These are phyloP conservation scores for Cichorium intybus DNA, from an alignment of 140 eudicot genomes.

Conservation along the genomic window DNA sequence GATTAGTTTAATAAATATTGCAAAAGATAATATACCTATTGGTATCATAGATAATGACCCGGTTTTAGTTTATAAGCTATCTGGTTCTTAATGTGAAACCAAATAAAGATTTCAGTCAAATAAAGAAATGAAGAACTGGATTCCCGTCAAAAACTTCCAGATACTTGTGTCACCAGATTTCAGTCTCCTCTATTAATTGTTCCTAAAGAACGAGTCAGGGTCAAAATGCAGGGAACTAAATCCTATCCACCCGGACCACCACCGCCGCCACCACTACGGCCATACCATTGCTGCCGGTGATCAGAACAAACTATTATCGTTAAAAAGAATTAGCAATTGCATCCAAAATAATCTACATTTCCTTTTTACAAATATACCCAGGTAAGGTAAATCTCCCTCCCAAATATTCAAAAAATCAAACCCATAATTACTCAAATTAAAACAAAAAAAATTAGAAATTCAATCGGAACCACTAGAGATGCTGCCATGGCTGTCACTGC, in stretches of 20 bases:
- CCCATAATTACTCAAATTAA: slow-evolving; percentile 4
- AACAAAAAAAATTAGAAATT: neutral
- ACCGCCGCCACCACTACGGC: neutral
- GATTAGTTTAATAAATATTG: too few species aligned
- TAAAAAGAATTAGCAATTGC: slow-evolving; percentile 4
- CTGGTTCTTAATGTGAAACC: neutral
- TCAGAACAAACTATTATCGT: neutral
- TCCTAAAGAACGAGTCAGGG: neutral
- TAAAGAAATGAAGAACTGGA: neutral
- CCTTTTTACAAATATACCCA: slow-evolving; percentile 33
- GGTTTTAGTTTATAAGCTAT: neutral
- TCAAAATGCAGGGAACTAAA: neutral
- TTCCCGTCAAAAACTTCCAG: slow-evolving; percentile 9
- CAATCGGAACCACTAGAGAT: slow-evolving; percentile 43
- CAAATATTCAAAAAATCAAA: neutral
- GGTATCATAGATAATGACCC: neutral
- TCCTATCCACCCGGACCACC: neutral
- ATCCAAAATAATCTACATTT: slow-evolving; percentile 31
- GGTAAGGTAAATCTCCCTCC: neutral
- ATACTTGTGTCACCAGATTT: neutral
- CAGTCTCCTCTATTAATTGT: neutral
- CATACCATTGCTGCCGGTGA: neutral
- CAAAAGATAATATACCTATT: too few species aligned
- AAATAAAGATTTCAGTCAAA: too few species aligned
- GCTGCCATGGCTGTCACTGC: slow-evolving; percentile 41